Conservation (phyloP, 345 rosid genomes). For the Eucalyptus marginata region DNA sequence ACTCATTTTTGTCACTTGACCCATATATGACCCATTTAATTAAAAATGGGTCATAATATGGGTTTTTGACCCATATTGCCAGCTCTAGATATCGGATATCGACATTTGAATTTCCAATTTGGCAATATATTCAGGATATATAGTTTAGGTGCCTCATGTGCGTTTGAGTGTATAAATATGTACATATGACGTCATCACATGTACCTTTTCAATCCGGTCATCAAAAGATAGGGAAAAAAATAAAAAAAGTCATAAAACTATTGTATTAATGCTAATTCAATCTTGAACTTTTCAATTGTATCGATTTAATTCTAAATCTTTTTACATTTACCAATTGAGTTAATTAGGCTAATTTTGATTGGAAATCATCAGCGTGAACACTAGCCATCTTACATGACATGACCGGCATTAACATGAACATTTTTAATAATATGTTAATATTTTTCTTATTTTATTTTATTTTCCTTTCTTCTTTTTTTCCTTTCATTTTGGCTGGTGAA, state of each 20-base stretch:
- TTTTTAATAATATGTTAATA: too few species aligned
- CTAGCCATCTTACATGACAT: rapidly evolving
- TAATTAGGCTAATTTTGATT: too few species aligned
- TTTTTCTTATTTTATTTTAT: too few species aligned
- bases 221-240: too few species aligned
- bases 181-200: not conserved
- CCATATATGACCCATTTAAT: too few species aligned
- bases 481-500: not conserved
- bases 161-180: not conserved
- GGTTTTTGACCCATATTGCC: too few species aligned
- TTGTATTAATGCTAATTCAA: rapidly evolving
- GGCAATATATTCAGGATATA: not conserved
- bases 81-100: not conserved
- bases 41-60: too few species aligned
- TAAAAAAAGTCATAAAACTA: too few species aligned
- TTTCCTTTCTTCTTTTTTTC: rapidly evolving
- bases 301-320: rapidly evolving
- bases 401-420: rapidly evolving
- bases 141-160: not conserved
- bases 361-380: rapidly evolving
- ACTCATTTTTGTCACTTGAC: too few species aligned
- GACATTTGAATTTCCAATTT: not conserved
- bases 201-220: not conserved
- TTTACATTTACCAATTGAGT: too few species aligned
- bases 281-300: rapidly evolving